These are phyloP conservation scores for Penicillium oxalicum DNA, from an alignment of 2,329 filamentous ascomycete species.

Conservation along the genomic window DNA sequence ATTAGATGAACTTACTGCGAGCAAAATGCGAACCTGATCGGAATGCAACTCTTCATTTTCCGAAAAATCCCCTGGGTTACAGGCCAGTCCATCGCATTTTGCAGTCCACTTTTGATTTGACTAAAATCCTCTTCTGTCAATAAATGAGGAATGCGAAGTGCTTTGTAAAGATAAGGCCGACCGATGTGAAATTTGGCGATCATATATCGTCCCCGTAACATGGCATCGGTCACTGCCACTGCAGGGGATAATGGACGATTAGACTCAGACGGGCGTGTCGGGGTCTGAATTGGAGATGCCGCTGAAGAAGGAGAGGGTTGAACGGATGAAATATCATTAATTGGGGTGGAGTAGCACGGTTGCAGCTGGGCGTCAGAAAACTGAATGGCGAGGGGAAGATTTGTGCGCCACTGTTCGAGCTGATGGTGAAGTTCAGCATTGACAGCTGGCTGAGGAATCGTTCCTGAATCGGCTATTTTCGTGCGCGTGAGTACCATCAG, in stretches of 20 bases:
- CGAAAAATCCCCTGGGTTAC: constrained; percentile 35
- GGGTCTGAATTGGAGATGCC: constrained; percentile 16
- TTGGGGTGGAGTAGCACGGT: constrained; percentile 15
- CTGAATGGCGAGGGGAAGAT: constrained; percentile 45
- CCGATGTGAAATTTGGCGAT: constrained; percentile 40
- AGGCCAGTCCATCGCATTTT: constrained; percentile 40
- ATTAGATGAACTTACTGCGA: constrained; percentile 26
- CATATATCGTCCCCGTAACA: constrained; percentile 34
- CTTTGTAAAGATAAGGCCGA: constrained; percentile 39
- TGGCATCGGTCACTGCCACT: constrained; percentile 32
- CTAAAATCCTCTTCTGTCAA: constrained; percentile 38
- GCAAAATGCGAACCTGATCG: constrained; percentile 39
- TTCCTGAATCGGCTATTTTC: constrained; percentile 36
- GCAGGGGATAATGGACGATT: constrained; percentile 29
- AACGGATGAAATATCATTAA: constrained; percentile 13
- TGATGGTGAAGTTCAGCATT: constrained; percentile 51
- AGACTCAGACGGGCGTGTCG: constrained; percentile 14
- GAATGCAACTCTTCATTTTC: constrained; percentile 40
- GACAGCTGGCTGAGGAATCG: constrained; percentile 43
- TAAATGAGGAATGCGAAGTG: constrained; percentile 33
- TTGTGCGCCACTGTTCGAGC: constrained; percentile 50
- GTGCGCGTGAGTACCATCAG: not conserved
- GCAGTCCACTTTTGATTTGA: constrained; percentile 35
- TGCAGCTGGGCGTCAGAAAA: constrained; percentile 33
- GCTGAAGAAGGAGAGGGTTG: constrained; percentile 19